These are phyloP conservation scores for Leucosporidium creatinivorum DNA, from an alignment of 768 basidiomycete genomes.

Conservation along the genomic window DNA sequence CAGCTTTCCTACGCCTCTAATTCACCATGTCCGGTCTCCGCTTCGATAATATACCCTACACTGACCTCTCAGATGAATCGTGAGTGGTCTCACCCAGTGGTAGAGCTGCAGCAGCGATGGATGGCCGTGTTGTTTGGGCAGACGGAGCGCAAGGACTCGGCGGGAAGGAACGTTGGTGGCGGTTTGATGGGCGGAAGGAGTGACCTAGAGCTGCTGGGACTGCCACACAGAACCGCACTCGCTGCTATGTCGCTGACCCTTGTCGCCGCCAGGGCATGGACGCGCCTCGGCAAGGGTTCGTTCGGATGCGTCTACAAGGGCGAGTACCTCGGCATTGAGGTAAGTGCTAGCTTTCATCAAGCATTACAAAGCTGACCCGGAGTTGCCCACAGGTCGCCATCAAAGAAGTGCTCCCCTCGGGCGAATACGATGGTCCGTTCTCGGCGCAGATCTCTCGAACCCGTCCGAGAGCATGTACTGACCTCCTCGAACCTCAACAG, in stretches of 20 bases:
- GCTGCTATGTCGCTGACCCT: not conserved
- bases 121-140: not conserved
- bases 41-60: conserved; percentile 29
- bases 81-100: not conserved
- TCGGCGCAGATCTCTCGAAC: conserved; percentile 12
- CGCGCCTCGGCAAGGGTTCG: conserved; percentile 68
- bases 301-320: conserved; percentile 87
- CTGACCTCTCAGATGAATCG: conserved; percentile 15
- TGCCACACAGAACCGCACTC: not conserved
- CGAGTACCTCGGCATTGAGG: conserved; percentile 90
- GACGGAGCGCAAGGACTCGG: not conserved
- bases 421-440: conserved; percentile 63
- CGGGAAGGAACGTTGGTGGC: not conserved
- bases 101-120: not conserved
- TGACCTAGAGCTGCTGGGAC: not conserved
- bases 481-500: conserved; percentile 20
- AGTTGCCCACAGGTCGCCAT: conserved; percentile 1
- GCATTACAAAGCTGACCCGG: not conserved
- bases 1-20: too few species aligned
- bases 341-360: conserved; percentile 47
- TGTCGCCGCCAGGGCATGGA: conserved; percentile 20
- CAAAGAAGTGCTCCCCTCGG: conserved; percentile 76
- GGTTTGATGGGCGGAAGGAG: too few species aligned
- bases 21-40: not conserved
- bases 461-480: not conserved